Base-by-base conservation (phyloP, 2,329 filamentous ascomycete genomes). In the Pseudogymnoascus sp. region DNA sequence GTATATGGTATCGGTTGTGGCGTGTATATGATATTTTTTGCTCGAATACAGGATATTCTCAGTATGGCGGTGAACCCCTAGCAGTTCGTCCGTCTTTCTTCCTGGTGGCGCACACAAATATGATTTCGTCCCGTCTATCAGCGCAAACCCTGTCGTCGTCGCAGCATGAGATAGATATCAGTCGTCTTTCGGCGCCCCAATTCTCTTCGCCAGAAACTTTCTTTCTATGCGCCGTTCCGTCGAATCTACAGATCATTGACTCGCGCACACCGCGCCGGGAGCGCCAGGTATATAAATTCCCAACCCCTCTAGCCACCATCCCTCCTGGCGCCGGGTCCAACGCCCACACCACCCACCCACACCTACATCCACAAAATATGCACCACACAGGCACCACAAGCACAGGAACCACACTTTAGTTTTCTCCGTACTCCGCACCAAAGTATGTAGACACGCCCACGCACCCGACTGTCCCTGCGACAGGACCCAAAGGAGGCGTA, bases 211-310 rank as follows among this genome's bases (percentile, higher is more conserved):
- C 48, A 54, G 16, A 54, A 51, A 54, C 11, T n/a, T 51, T 54
- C 25, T 31, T 54, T 54, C 48, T 54, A 2, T 54, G 48, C 48
- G n/a, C 48, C 48, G 48, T 31, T 54, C 25, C 25, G 10, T 54
- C 48, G 48, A 19, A 31, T 54, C 48, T 54, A 54, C 48, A 54
- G 25, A 54, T 31, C 48, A 31, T 31, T 25, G 48, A 54, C 48
- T 54, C 25, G 48, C 25, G 48, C 48, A 54, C 25, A 19, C 25
- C 3, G n/a, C 25, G 48, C 48, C 48, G 25, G 48, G 48, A 54
- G 25, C 25, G 48, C 48, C 48, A 54, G 48, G 48, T 54, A 54
- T 54, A 54, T 54, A 54, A 54, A 54, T 54, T 54, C 25, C 48
- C 48, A 31, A 54, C 25, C 25, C 48, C 25, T 31, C 25, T 31